Base-by-base conservation (phyloP, 1,284 basidiomycete species). In the Xanthoconium separans region DNA sequence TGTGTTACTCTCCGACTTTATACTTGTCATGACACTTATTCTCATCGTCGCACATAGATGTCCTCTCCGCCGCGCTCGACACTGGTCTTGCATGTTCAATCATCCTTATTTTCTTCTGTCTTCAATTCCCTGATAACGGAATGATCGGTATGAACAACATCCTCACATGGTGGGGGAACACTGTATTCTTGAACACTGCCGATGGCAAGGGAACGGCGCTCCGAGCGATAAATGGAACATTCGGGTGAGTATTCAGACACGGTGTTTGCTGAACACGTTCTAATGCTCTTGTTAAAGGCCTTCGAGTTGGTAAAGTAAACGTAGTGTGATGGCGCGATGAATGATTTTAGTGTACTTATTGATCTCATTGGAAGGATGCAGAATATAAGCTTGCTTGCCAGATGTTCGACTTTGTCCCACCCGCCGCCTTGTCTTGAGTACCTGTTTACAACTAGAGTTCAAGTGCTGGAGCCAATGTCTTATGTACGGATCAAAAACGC, bases 151-250 rank as follows among this genome's bases (percentile, higher is more conserved):
- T 42, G 51, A 65, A 73, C 55, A 77, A 58, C 13, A 58, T 82
- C 42, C 71, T 69, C 47, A 58, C 55, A 5, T 82, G 80, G 80
- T 83, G 81, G 81, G 80, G 80, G 16, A 83, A 82, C 58, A 77
- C 70, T 2, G 80, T 78, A 18, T 75, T 69, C 33, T 49, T 61
- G 56, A 73, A 75, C 5, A 80, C 73, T 10, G 79, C 70, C 1
- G 78, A 80, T 56, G 69, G 59, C 12, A 33, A 37, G 0, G 55
- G 59, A 2, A 60, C 62, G 9, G 63, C 77, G 2, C 55, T 75
- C 41, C 64, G 51, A 40, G 24, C 53, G 1, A 51, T 70, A 11
- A 59, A 66, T 0, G 55, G 60, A 0, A 65, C 65, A 22, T 65
- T 69, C 49, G 63, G 63, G 63, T 65, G 44, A 56, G 63, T 57